Conservation (phyloP, 257 asterid genomes). For the Lavandula angustifolia region DNA sequence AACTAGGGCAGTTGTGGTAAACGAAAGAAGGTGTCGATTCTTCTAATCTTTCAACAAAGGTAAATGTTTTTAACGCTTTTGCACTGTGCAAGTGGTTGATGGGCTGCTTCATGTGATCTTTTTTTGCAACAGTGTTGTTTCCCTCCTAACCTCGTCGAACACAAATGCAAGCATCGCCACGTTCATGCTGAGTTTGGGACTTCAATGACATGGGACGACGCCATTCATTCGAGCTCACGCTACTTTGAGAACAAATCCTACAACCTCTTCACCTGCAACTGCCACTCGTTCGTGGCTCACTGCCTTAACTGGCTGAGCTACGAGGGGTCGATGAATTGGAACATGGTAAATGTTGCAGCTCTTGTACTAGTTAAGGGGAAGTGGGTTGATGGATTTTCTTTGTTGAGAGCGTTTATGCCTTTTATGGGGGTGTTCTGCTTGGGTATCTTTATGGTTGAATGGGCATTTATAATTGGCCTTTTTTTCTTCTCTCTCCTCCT, state of each 20-base stretch:
- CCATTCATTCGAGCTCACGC: conserved; percentile 54
- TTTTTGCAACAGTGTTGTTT: conserved; percentile 64
- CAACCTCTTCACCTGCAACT: conserved; percentile 91
- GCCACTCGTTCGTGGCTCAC: conserved; percentile 79
- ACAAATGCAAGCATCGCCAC: conserved; percentile 69
- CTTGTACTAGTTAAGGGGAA: conserved; percentile 68
- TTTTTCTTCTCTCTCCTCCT: conserved; percentile 65
- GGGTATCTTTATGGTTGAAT: conserved; percentile 74
- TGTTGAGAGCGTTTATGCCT: conserved; percentile 69
- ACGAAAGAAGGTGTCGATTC: not conserved
- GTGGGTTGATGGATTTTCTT: conserved; percentile 68
- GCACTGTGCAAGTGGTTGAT: no score
- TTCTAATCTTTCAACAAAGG: no score
- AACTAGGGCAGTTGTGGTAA: not conserved
- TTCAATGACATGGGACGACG: conserved; percentile 86
- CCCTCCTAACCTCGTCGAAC: conserved; percentile 64
- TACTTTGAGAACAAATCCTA: conserved; percentile 69
- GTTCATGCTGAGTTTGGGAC: conserved; percentile 70
- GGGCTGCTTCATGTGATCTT: conserved; percentile 6
- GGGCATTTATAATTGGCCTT: conserved; percentile 72
- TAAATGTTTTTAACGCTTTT: no score
- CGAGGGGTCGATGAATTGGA: conserved; percentile 75
- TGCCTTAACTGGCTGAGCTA: conserved; percentile 74
- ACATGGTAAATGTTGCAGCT: conserved; percentile 72
- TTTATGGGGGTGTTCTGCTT: conserved; percentile 60